Evolutionary conservation across 495 filamentous ascomycete genomes (phyloP).

Genomic region (Xanthoparmelia taractica): DNA sequence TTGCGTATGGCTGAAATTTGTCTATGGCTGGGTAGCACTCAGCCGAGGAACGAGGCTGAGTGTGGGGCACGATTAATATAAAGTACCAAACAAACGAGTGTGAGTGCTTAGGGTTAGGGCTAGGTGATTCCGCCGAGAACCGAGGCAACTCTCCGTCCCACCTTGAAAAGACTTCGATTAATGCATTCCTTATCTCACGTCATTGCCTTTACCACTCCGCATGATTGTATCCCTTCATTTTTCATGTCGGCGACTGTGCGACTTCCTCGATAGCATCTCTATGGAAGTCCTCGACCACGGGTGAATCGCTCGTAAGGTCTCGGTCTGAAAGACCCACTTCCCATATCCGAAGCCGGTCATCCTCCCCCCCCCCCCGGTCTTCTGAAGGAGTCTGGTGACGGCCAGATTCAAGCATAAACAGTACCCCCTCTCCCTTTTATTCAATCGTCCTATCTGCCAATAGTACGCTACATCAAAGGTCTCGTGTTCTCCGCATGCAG

Average conservation of each 20-base stretch:
- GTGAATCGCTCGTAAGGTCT: slow-evolving; percentile 1
- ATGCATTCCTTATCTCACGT: background rate
- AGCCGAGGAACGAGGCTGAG: too few relatives aligned
- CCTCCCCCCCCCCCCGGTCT: background rate
- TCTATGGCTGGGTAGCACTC: too few relatives aligned
- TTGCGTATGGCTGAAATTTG: too few relatives aligned
- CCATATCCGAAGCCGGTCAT: background rate
- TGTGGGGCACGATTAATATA: too few relatives aligned
- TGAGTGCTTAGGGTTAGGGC: too few relatives aligned
- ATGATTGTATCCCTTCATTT: background rate
- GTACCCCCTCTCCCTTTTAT: background rate
- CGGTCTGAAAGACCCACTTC: background rate
- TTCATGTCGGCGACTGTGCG: background rate
- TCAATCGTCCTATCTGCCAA: background rate
- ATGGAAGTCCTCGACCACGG: slow-evolving; percentile 16
- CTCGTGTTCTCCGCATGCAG: background rate
- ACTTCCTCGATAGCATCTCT: background rate
- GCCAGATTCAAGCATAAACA: background rate
- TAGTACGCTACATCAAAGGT: background rate
- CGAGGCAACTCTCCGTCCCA: background rate
- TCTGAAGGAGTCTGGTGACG: background rate
- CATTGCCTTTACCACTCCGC: background rate
- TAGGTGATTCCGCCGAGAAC: background rate
- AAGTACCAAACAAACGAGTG: too few relatives aligned
- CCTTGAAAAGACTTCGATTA: background rate